These are phyloP conservation scores for Didymella lethalis DNA, from an alignment of 2,329 filamentous ascomycete species.

Conservation along the genomic window DNA sequence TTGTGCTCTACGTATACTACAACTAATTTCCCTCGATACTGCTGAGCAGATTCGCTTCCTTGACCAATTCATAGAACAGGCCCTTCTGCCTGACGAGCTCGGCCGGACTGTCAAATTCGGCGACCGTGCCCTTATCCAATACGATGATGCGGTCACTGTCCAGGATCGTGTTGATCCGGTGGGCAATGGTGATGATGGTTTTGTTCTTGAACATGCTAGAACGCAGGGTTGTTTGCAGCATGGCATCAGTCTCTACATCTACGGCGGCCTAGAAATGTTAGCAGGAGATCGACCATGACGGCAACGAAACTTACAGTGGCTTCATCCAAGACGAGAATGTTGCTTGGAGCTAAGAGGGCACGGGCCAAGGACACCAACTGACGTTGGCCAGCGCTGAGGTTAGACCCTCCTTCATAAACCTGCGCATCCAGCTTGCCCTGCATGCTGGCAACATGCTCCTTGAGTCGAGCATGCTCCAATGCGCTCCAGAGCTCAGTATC, in stretches of 20 bases:
- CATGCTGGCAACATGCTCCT: conserved; percentile 88
- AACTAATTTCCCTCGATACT: conserved; percentile 26
- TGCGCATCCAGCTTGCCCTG: conserved; percentile 87
- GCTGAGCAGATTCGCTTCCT: conserved; percentile 79
- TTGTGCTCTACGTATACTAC: background rate
- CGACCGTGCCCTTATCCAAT: conserved; percentile 86
- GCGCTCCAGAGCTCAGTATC: conserved; percentile 98
- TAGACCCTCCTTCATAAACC: conserved; percentile 95
- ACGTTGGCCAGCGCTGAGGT: conserved; percentile 92
- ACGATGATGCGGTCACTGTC: conserved; percentile 90
- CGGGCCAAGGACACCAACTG: conserved; percentile 94
- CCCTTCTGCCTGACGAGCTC: conserved; percentile 78
- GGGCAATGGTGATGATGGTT: conserved; percentile 97
- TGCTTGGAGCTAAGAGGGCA: conserved; percentile 91
- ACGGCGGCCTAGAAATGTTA: conserved; percentile 64
- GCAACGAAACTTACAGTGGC: conserved; percentile 73
- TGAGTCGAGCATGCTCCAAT: conserved; percentile 90
- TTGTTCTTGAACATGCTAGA: conserved; percentile 80
- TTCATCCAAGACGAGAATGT: conserved; percentile 96
- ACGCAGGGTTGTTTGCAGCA: conserved; percentile 69
- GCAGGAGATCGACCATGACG: background rate
- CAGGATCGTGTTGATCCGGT: conserved; percentile 97
- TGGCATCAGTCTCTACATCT: conserved; percentile 71
- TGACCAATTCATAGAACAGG: conserved; percentile 88
- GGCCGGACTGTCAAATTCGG: conserved; percentile 88